Evolutionary conservation across 2,329 filamentous ascomycete genomes (phyloP).

Genomic region (Fusarium miscanthi): DNA sequence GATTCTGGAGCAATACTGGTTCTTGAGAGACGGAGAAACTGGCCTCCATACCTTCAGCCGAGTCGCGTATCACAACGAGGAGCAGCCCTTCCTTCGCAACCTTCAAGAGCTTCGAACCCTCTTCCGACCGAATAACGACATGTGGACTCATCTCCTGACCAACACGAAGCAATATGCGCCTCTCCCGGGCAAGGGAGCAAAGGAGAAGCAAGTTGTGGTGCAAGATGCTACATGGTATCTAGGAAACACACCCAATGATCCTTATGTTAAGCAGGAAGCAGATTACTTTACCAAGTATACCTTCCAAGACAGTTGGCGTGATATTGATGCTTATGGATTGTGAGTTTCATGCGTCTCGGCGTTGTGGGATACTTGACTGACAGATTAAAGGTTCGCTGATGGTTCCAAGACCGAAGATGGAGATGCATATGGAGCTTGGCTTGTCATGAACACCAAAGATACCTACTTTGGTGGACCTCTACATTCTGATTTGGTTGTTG

Average conservation of each 20-base stretch:
- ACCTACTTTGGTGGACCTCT: constrained; percentile 71
- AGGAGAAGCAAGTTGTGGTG: constrained; percentile 59
- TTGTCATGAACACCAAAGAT: constrained; percentile 73
- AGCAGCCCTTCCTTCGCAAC: constrained; percentile 65
- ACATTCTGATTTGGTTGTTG: constrained; percentile 71
- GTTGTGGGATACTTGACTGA: constrained; percentile 1
- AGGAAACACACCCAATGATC: constrained; percentile 63
- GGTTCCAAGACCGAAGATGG: constrained; percentile 58
- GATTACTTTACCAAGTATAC: constrained; percentile 77
- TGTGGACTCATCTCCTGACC: constrained; percentile 73
- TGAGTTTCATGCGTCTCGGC: constrained; percentile 8
- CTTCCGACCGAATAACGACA: constrained; percentile 67
- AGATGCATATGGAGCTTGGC: constrained; percentile 68
- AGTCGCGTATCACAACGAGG: constrained; percentile 68
- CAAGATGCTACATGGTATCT: constrained; percentile 74
- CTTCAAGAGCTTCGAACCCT: constrained; percentile 71
- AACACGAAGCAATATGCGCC: constrained; percentile 67
- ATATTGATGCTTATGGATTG: constrained; percentile 67
- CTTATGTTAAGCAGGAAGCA: constrained; percentile 65
- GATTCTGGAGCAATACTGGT: constrained; percentile 72
- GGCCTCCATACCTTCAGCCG: constrained; percentile 71
- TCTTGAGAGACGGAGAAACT: constrained; percentile 70
- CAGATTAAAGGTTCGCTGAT: constrained; percentile 47
- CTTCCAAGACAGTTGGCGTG: constrained; percentile 67
- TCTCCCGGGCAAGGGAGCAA: constrained; percentile 49